Base-by-base conservation (phyloP, 495 filamentous ascomycete species). In the Penicillium chermesinum region DNA sequence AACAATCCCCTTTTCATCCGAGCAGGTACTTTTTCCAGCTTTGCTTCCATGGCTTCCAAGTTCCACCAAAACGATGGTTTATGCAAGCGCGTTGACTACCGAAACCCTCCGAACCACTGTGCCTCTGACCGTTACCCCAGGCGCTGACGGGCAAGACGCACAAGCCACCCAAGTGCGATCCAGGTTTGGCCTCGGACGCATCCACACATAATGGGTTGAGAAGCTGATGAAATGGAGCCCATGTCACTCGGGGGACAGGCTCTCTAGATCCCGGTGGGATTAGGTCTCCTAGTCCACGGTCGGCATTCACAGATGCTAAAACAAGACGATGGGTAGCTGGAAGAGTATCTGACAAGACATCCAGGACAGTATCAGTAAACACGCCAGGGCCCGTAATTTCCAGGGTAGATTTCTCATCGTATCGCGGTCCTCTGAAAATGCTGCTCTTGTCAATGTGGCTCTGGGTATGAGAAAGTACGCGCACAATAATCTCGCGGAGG, bases 111-210 rank as follows among this genome's bases (percentile, higher is more conserved):
- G 70, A 49, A 0, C 62, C 61, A 46, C 67, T 71, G 41, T 75
- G 68, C 38, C 67, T 51, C 48, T 73, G 71, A 15, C 72, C 71
- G 57, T 69, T 73, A 0, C 62, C 71, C 71, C 72, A 75, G 1
- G 62, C 66, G 57, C 65, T 72, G 9, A 73, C 41, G 9, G 72
- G 71, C 4, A 75, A 46, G 2, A 73, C 67, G 19, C 66, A 67
- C 0, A 75, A 13, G 1, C 69, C 71, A 9, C 68, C 65, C 45
- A 69, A 59, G 0, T 52, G 33, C 7, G 56, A 55, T 13, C 49
- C 64, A 10, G 44, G 12, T 25, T 19, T 45, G 0, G 60, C 53
- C 17, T 67, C 64, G 0, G 40, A 41, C 0, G 46, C 59, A 8
- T 70, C 61, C 1, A 72, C 54, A 49, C 69, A 75, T 2, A 72